Evolutionary conservation across 257 asterid genomes (phyloP).

Genomic region (Mentha longifolia): DNA sequence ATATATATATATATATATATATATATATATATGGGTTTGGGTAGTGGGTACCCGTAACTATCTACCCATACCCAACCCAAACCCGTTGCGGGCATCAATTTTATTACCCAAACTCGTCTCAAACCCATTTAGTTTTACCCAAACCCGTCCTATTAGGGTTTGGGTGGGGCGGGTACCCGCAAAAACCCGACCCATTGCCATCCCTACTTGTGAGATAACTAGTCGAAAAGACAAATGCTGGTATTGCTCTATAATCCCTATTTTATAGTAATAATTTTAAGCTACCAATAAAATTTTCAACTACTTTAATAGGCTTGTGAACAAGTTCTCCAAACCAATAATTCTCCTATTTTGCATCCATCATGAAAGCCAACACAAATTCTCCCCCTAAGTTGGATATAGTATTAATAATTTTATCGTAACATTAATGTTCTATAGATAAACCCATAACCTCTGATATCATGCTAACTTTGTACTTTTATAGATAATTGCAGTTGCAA

Average conservation of each 20-base stretch:
- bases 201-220: neutral
- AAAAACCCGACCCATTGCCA: too few relatives aligned
- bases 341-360: neutral
- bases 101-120: too few relatives aligned
- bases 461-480: neutral
- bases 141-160: too few relatives aligned
- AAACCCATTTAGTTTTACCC: too few relatives aligned
- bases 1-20: too few relatives aligned
- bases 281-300: neutral
- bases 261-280: neutral
- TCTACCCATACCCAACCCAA: too few relatives aligned
- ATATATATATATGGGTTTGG: too few relatives aligned
- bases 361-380: neutral
- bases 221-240: neutral
- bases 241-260: neutral
- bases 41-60: too few relatives aligned
- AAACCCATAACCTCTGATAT: neutral
- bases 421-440: neutral
- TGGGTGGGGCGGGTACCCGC: too few relatives aligned
- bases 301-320: neutral
- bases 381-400: neutral
- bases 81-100: too few relatives aligned
- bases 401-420: neutral
- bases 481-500: neutral
- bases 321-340: neutral